Evolutionary conservation across 2,329 filamentous ascomycete species (phyloP).

Genomic region (Dactylonectria estremocensis): DNA sequence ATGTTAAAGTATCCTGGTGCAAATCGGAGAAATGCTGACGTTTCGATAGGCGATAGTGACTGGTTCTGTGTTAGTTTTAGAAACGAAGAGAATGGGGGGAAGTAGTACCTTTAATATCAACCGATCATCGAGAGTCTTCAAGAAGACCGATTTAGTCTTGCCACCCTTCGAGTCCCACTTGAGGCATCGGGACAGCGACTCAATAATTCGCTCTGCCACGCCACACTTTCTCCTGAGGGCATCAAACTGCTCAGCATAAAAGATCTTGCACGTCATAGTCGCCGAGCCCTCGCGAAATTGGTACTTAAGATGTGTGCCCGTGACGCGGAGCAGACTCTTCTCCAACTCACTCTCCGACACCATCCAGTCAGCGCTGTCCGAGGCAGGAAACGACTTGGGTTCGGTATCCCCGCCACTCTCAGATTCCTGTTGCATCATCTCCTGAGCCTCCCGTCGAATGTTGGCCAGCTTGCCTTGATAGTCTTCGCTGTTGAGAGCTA

Average conservation of each 20-base stretch:
- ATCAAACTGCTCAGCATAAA: constrained; percentile 98
- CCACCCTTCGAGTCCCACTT: constrained; percentile 99
- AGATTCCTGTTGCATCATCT: constrained; percentile 57
- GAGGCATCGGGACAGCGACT: constrained; percentile 93
- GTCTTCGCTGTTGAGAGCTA: constrained; percentile 89
- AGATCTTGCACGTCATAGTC: constrained; percentile 97
- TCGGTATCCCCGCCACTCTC: constrained; percentile 51
- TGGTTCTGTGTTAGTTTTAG: constrained; percentile 57
- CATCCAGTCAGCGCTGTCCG: constrained; percentile 57
- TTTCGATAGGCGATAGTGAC: constrained; percentile 91
- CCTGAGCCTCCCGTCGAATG: constrained; percentile 70
- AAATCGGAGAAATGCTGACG: constrained; percentile 93
- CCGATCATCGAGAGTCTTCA: constrained; percentile 96
- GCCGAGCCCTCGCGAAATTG: constrained; percentile 96
- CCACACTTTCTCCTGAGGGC: constrained; percentile 93
- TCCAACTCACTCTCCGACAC: constrained; percentile 83
- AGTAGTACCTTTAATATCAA: constrained; percentile 82
- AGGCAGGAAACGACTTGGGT: constrained; percentile 49
- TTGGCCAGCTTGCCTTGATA: constrained; percentile 85
- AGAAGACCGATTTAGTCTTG: constrained; percentile 96
- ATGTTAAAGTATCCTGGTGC: constrained; percentile 98
- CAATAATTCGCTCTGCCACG: constrained; percentile 92
- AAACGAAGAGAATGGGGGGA: neutral
- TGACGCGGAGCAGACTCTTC: constrained; percentile 85
- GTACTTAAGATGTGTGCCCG: constrained; percentile 95